Evolutionary conservation across 2,329 filamentous ascomycete species (phyloP).

Genomic region (Fusarium guadeloupense): DNA sequence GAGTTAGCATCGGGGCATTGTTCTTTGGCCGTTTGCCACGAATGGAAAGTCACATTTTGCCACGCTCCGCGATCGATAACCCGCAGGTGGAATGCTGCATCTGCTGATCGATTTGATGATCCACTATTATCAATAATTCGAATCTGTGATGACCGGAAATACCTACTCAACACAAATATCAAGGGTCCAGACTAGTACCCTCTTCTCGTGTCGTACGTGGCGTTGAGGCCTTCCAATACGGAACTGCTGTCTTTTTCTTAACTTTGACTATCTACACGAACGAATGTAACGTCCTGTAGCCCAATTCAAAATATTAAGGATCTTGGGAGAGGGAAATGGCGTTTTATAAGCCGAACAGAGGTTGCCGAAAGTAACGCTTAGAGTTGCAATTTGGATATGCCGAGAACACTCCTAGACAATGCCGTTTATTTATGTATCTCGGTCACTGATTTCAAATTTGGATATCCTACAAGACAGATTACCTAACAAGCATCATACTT

Average conservation of each 20-base stretch:
- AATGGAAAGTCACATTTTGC: too few species aligned
- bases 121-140: constrained; percentile 1
- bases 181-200: constrained; percentile 1
- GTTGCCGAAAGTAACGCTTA: background rate
- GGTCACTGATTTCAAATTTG: background rate
- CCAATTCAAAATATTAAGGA: background rate
- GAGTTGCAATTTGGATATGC: background rate
- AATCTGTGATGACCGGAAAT: background rate
- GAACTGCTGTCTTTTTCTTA: background rate
- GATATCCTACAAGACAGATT: background rate
- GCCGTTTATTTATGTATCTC: background rate
- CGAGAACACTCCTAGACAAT: background rate
- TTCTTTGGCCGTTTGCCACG: too few species aligned
- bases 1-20: too few species aligned
- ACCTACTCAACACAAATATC: background rate
- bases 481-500: background rate
- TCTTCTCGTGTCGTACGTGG: background rate
- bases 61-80: too few species aligned
- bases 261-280: background rate
- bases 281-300: background rate
- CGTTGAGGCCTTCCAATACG: constrained; percentile 7
- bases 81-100: background rate
- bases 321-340: background rate
- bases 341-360: background rate
- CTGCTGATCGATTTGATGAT: background rate